Evolutionary conservation across 371 early-diverging fungal genomes (phyloP).

Genomic region (Coelomomyces lativittatus): DNA sequence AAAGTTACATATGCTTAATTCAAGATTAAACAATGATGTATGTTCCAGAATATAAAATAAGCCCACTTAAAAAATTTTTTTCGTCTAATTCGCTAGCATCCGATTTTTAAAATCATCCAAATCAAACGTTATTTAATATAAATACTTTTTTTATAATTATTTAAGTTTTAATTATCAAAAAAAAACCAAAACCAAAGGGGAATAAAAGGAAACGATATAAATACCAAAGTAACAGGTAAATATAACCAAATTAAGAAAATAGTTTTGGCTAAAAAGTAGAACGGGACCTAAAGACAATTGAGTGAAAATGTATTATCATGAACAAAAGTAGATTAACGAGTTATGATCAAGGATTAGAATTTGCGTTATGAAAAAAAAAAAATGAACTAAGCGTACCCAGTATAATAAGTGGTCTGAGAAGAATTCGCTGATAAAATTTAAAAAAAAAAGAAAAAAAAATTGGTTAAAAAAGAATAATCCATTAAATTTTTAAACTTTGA

Average conservation of each 20-base stretch:
- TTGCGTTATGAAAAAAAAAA: not conserved
- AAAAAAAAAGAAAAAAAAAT: too few species aligned
- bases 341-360: not conserved
- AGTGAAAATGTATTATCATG: slow-evolving; percentile 4
- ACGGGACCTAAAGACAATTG: slow-evolving; percentile 48
- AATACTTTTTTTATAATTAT: too few species aligned
- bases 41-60: too few species aligned
- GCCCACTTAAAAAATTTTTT: too few species aligned
- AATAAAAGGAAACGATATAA: not conserved
- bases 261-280: slow-evolving; percentile 83
- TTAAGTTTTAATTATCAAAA: too few species aligned
- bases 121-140: too few species aligned
- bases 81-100: too few species aligned
- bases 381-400: slow-evolving; percentile 29
- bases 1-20: too few species aligned
- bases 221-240: slow-evolving; percentile 54
- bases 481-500: too few species aligned
- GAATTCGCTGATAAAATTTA: slow-evolving; percentile 60
- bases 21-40: too few species aligned
- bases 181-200: not conserved
- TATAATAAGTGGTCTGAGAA: slow-evolving; percentile 61
- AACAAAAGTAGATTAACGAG: not conserved
- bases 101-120: too few species aligned
- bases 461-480: too few species aligned
- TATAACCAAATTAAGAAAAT: slow-evolving; percentile 61